phyloP scores from a whole-genome alignment of 208 protist genomes.

The Leishmania turanica region DNA sequence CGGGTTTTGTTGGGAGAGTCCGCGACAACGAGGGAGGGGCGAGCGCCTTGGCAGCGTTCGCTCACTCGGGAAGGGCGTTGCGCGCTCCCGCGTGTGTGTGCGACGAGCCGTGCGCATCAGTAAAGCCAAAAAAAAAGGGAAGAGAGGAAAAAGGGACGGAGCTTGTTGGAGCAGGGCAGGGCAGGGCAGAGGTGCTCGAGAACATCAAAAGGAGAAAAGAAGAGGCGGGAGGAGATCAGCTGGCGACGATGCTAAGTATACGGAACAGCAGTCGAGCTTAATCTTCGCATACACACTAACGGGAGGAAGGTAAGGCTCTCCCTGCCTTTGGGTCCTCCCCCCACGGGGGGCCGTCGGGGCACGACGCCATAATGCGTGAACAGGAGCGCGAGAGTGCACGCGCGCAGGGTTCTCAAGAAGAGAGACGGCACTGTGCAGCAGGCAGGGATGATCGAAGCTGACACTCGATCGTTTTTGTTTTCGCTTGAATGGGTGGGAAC shows the following conservation, averaged over 20 bases:
- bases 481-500: background rate
- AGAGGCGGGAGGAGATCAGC: background rate
- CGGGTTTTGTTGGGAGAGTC: background rate
- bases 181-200: background rate
- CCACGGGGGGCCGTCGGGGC: background rate
- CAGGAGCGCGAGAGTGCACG: background rate
- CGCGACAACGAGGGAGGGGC: background rate
- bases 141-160: background rate
- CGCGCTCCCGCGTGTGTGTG: background rate
- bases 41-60: background rate
- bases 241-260: background rate
- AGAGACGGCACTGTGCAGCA: background rate
- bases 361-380: background rate
- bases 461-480: background rate
- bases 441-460: background rate
- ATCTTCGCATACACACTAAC: background rate
- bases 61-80: background rate
- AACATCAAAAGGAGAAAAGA: background rate
- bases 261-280: background rate
- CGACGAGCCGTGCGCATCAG: background rate
- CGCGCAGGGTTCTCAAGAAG: background rate
- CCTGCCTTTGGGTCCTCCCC: background rate
- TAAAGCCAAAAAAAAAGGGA: background rate
- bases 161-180: background rate
- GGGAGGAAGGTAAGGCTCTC: background rate